Percentiles rank a stretch among this genome's conserved stretches.
Conservation (phyloP, 148 eudicot species). For the Nepenthes gracilis region DNA sequence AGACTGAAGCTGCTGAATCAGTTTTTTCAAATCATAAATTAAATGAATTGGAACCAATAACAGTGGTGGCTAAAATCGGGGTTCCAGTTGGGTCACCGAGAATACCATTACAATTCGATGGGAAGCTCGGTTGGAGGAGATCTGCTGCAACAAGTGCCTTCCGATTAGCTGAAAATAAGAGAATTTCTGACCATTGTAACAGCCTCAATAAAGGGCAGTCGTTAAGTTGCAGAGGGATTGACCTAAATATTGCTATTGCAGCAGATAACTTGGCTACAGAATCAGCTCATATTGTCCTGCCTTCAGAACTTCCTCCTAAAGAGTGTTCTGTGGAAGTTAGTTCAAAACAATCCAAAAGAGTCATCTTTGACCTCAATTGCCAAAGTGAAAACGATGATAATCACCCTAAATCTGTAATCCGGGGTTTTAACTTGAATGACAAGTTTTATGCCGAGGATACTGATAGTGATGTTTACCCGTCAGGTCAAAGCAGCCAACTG, state of each 20-base stretch:
- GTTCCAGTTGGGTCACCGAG: slow-evolving; percentile 11
- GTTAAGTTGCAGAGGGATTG: slow-evolving; percentile 10
- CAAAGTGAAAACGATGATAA: slow-evolving; percentile 9
- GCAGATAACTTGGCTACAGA: slow-evolving; percentile 8
- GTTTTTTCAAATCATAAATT: slow-evolving; percentile 4
- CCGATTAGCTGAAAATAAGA: slow-evolving; percentile 7
- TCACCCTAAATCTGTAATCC: neutral
- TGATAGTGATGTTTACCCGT: neutral
- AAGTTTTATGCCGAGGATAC: neutral
- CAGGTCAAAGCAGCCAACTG: slow-evolving; percentile 6
- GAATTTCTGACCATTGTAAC: neutral
- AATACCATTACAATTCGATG: slow-evolving; percentile 20
- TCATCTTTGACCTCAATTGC: slow-evolving; percentile 15
- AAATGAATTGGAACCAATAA: slow-evolving; percentile 5
- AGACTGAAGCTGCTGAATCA: slow-evolving; percentile 6
- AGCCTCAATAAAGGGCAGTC: neutral
- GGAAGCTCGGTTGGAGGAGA: slow-evolving; percentile 22
- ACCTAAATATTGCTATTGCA: slow-evolving; percentile 23
- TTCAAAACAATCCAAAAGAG: slow-evolving; percentile 6
- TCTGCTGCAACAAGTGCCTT: slow-evolving; percentile 25
- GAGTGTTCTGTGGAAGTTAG: slow-evolving; percentile 6
- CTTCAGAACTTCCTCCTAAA: neutral
- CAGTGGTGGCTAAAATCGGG: slow-evolving; percentile 17
- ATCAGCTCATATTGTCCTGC: neutral
- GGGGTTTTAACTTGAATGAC: slow-evolving; percentile 15